Evolutionary conservation across 495 filamentous ascomycete genomes (phyloP), one percentile per base, ranked within the genome.

Genomic region (Penicillium taxi): DNA sequence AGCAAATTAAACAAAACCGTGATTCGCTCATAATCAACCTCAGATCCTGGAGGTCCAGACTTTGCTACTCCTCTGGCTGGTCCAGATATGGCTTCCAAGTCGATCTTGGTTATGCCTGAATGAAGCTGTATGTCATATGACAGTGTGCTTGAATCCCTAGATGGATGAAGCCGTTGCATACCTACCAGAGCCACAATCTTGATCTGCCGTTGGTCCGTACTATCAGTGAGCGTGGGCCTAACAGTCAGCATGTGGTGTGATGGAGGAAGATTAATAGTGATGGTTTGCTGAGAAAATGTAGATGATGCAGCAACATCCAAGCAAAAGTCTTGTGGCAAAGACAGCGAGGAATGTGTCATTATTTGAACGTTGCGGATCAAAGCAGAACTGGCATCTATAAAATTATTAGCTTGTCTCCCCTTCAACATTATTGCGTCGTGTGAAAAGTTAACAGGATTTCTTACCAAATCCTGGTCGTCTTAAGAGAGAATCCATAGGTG

Each of bases 1-100:
- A 64, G 35, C 33, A 82, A 38, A 52, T 78, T 74, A 29, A 75
- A 66, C 48, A 78, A 77, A 7, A 84, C 55, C 8, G 70, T 78
- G 26, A 84, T 58, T 42, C 70, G 81, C 61, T 88, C 83, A 48
- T 84, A 56, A 44, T 86, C 83, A 37, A 73, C 64, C 37, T 75
- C 78, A 5, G 70, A 66, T 8, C 77, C 79, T 0, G 67, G 58
- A 9, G 43, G 39, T 7, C 62, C 60, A 28, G 54, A 37, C 46
- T 70, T 77, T 28, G 59, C 54, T 33, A 77, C 65, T 6, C 76
- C 75, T 35, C 66, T 72, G 2, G 77, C 70, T 11, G 78, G 61
- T 4, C 74, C 69, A n/a, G 74, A 76, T 51, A 84, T 71, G 22
- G 82, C 52, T 28, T 81, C 75, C 6, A 85, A 60, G 32, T 78